Base-by-base conservation (phyloP, 495 filamentous ascomycete genomes). In the Physcia stellaris region DNA sequence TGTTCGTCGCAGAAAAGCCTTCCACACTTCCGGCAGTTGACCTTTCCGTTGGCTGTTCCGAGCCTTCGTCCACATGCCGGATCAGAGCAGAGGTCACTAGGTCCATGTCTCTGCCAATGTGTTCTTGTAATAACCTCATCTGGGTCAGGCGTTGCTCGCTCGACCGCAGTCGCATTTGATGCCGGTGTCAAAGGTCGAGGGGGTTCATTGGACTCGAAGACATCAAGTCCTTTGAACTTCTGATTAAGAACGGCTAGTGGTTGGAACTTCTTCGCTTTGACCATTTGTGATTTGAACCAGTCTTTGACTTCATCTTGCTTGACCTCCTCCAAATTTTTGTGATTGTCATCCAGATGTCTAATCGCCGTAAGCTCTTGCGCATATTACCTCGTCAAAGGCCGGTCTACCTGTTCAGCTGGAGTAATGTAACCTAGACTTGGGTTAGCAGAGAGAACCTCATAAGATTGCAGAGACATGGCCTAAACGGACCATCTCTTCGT, bases 401-500 rank as follows among this genome's bases (percentile, higher is more conserved):
- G 20, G 42, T 21, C 39, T 71, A 83, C 79, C 86, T 76, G 54
- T 98, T 95, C 16, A 98, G 61, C 55, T 98, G 90, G 11, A 98
- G 59, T 5, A 96, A 61, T 13, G 90, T 98, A 49, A 95, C 66
- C 84, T 87, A 43, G 3, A n/a, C 4, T 5, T n/a, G 9, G 19
- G 26, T 45, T 12, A 56, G 40, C 21, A 32, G 41, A 6, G 20
- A 26, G 36, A 50, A 15, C 52, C 21, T 11, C 2, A 18, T 1
- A 23, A 18, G 6, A 9, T 10, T n/a, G 11, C 16, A 20, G 24
- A 20, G 11, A 17, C 40, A 54, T 39, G 63, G n/a, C n/a, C n/a
- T n/a, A n/a, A n/a, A n/a, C n/a, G n/a, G n/a, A 80, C 85, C 90
- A 98, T 98, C 58, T 94, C 86, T 59, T 96, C 90, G 49, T 79